phyloP scores from a whole-genome alignment of 345 rosid genomes.

The Streptanthus diversifolius region DNA sequence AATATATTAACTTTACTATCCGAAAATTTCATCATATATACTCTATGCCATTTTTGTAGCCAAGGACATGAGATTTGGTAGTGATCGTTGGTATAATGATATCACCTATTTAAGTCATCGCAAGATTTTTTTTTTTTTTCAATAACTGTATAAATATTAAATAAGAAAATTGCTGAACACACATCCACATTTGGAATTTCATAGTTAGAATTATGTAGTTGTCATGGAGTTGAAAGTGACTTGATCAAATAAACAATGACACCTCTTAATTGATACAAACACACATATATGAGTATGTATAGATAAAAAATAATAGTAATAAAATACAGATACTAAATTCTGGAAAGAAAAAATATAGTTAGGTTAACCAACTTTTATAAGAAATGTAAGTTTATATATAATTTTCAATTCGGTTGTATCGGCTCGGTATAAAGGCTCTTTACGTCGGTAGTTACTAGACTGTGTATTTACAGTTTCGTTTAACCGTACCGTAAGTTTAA shows the following conservation, averaged over 20 bases:
- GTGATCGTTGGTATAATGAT: neutral
- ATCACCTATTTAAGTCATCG: neutral
- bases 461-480: neutral
- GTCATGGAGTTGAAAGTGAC: constrained; percentile 14
- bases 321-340: neutral
- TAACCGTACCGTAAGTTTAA: too few relatives aligned
- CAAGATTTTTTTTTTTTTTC: neutral
- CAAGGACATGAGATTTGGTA: neutral
- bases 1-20: neutral
- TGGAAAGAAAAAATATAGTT: neutral
- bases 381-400: neutral
- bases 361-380: neutral
- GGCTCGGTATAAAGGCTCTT: neutral
- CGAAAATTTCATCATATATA: too few relatives aligned
- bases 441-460: neutral
- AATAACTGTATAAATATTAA: neutral
- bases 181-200: neutral
- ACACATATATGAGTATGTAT: neutral
- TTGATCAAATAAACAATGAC: neutral
- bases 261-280: neutral
- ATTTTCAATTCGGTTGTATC: neutral
- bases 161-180: neutral
- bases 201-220: neutral
- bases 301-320: neutral
- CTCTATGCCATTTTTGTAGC: neutral